Evolutionary conservation across 2,329 filamentous ascomycete species (phyloP), one percentile per base, ranked within the genome.

Genomic region (Phialemonium atrogriseum): DNA sequence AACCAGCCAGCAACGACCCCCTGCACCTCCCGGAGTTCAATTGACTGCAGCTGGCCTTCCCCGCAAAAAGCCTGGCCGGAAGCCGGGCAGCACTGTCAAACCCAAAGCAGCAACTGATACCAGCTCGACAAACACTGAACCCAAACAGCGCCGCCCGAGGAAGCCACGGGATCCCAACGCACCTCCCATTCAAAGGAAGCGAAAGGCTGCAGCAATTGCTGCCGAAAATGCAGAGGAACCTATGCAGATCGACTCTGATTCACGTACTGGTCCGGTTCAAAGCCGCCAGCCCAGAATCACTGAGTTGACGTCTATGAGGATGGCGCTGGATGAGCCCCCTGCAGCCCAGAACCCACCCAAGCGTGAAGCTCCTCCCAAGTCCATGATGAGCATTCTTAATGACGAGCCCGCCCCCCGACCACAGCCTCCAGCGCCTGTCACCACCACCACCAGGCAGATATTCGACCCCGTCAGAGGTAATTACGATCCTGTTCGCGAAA

Each of bases 391-490:
- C 43, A 68, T 76, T 28, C 54, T 76, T 19, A 77, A 76, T 40
- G 70, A 70, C 41, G 60, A 56, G n/a, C 59, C 56, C 33, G n/a
- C n/a, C n/a, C n/a, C n/a, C n/a, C n/a, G n/a, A n/a, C 56, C 58
- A 26, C 66, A 57, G 37, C 64, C 55, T 5, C 23, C 63, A 58
- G 35, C 54, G 53, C 32, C 50, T 55, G 22, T 60, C 62, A 10
- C 59, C 63, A 30, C 64, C 63, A 38, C 62, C 7, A 19, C 33
- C 10, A 21, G 86, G 25, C 84, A 86, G 49, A 85, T 82, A 47
- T 95, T 91, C 59, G 88, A 95, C 54, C 88, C 88, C 1, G 87
- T 94, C 41, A 76, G 88, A 27, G 84, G 81, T n/a, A 77, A 71
- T 41, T 80, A 77, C 43, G 75, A 80, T 43, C 74, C 74, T 2